Base-by-base conservation (phyloP, 176 grass and related monocot genomes). In the Lolium multiflorum region DNA sequence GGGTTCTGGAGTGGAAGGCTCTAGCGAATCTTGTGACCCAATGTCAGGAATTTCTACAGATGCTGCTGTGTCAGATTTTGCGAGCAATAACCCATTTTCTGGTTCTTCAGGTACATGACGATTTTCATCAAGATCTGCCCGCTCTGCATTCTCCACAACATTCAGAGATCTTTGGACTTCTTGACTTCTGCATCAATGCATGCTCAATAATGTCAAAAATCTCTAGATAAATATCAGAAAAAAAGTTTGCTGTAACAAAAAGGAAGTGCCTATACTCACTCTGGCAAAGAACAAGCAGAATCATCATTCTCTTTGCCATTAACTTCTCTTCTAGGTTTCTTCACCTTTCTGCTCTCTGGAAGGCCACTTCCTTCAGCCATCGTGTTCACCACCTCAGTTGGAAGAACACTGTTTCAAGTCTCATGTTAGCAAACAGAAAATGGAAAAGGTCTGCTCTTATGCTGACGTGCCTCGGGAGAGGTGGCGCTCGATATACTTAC, bases 351-450 rank as follows among this genome's bases (percentile, higher is more conserved):
- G 70, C 52, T 80, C 43, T 76, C 73, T 84, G 75, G 74, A 39
- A 52, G 60, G 55, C 79, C 66, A 16, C 61, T 86, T 57, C 49
- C 87, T 75, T 91, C 89, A 80, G 73, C 52, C 50, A 89, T 82
- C 67, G 56, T 84, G 86, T 92, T 82, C 81, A 92, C 84, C 88
- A 80, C 82, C 48, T 94, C 82, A 37, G 89, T 76, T 60, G 90
- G 87, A 78, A 99, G 76, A 82, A 93, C 48, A 92, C 97, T 99
- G 94, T 93, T 82, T 61, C 62, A 91, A 89, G 28, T 84, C 1
- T 79, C 35, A 71, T 62, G n/a, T 87, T 61, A 89, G 76, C 41
- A 90, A 75, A 61, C 51, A 78, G 24, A 14, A 84, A 88, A n/a
- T 46, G 38, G 64, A 35, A n/a, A 84, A 85, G 70, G 61, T 87